Evolutionary conservation across 192 early-diverging fungal genomes (phyloP).

Genomic region (Entomortierella parvispora): DNA sequence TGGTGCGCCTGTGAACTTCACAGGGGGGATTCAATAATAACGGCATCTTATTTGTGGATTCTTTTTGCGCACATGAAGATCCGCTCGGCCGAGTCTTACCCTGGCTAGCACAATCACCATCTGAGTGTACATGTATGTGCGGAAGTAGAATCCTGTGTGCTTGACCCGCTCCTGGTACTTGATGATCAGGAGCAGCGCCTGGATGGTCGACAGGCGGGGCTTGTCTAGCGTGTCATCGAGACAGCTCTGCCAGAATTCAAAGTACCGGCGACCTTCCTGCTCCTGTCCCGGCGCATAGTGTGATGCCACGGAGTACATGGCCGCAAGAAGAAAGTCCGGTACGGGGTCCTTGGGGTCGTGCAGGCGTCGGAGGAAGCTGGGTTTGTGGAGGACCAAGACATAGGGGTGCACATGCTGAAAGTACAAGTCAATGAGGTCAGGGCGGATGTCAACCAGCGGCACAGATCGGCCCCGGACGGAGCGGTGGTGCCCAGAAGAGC

Average conservation of each 20-base stretch:
- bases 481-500: constrained; percentile 9
- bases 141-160: constrained; percentile 58
- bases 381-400: constrained; percentile 60
- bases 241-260: constrained; percentile 33
- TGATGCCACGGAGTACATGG: constrained; percentile 63
- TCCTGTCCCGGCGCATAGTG: constrained; percentile 43
- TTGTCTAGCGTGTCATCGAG: constrained; percentile 60
- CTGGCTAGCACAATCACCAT: constrained; percentile 48
- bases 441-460: constrained; percentile 26
- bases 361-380: constrained; percentile 57
- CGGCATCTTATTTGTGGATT: too few species aligned
- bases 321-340: constrained; percentile 59
- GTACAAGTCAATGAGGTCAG: constrained; percentile 54
- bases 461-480: constrained; percentile 33
- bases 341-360: constrained; percentile 53
- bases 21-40: too few species aligned
- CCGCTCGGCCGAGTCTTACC: constrained; percentile 6
- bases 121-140: constrained; percentile 58
- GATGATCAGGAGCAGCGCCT: constrained; percentile 59
- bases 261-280: constrained; percentile 34
- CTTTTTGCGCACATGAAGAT: too few species aligned
- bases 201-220: constrained; percentile 62
- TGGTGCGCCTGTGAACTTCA: too few species aligned
- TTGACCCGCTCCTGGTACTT: constrained; percentile 61
- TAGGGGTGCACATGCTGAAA: constrained; percentile 66